Evolutionary conservation across 2,329 filamentous ascomycete genomes (phyloP).

Genomic region (Pyricularia sp.): DNA sequence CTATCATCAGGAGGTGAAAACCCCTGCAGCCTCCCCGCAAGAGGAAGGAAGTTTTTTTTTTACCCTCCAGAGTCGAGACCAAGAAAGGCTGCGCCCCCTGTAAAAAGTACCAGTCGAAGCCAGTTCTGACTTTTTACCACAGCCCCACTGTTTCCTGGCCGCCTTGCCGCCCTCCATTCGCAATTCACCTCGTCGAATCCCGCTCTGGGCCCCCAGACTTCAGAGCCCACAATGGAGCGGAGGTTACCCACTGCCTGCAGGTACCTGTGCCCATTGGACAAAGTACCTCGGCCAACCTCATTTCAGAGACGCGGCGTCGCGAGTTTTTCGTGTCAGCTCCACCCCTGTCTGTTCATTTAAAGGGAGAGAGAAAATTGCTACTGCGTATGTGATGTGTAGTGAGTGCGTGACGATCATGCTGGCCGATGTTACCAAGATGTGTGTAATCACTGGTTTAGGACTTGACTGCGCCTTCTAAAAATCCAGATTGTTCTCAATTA

Average conservation of each 20-base stretch:
- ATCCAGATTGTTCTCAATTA: background rate
- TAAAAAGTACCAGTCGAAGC: background rate
- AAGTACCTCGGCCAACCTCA: background rate
- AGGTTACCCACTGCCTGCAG: too few species aligned
- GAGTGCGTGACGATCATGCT: background rate
- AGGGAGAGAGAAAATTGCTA: background rate
- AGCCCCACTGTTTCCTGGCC: background rate
- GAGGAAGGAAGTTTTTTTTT: background rate
- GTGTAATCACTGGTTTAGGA: background rate
- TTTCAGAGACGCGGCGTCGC: background rate
- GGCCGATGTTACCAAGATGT: background rate
- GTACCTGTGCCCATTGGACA: background rate
- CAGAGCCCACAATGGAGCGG: background rate
- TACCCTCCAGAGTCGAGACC: background rate
- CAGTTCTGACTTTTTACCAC: too few species aligned
- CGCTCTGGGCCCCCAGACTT: background rate
- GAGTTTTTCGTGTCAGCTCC: background rate
- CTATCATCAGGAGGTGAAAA: background rate
- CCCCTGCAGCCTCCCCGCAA: background rate
- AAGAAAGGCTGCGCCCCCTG: background rate
- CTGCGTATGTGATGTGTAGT: background rate
- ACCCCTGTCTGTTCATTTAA: background rate
- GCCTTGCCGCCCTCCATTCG: background rate
- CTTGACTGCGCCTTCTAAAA: background rate
- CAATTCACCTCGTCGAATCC: background rate